Evolutionary conservation across 2,329 filamentous ascomycete genomes (phyloP), one percentile per base, ranked within the genome.

Genomic region (Fusarium decemcellulare): DNA sequence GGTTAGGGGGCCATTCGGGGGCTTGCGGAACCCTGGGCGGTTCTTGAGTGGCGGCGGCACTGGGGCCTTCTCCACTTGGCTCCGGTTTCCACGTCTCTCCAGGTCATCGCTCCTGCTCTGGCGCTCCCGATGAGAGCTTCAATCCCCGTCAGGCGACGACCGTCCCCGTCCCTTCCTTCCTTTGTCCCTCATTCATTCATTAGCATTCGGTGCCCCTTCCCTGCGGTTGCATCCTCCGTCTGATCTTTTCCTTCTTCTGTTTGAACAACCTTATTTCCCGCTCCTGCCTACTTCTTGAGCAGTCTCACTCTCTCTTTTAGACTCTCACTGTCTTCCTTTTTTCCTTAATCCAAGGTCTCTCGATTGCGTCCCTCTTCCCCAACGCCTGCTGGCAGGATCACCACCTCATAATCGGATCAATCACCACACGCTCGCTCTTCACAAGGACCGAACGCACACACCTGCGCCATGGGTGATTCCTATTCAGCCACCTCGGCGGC

Each of bases 301-400:
- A 59, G 61, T 43, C 39, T 42, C 55, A 63, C 61, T 52, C 42
- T 59, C 56, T 37, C 59, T 59, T 47, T 70, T 50, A 16, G 65
- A 50, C 56, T 51, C 56, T 56, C 37, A 57, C 44, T 16, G 40
- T 52, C 27, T 40, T 53, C 42, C 48, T 15, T 61, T n/a, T 51
- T 39, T 51, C 23, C 37, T 37, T 6, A 34, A 29, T 34, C 32
- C 27, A 14, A 15, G 10, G 8, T 39, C 14, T 29, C 36, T 15
- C 23, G 23, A 5, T 23, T 23, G 4, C 23, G 23, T 39, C 32
- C 18, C 27, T 39, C 48, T 39, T 39, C 34, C 29, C 18, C 34
- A 51, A 16, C 48, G 34, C 72, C 72, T 74, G 72, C 72, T 72
- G 72, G 72, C 72, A 74, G 72, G 72, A 73, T 59, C 18, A 51